Evolutionary conservation across 1,284 basidiomycete species (phyloP), one percentile per base, ranked within the genome.

Genomic region (Wolfiporia cocos): DNA sequence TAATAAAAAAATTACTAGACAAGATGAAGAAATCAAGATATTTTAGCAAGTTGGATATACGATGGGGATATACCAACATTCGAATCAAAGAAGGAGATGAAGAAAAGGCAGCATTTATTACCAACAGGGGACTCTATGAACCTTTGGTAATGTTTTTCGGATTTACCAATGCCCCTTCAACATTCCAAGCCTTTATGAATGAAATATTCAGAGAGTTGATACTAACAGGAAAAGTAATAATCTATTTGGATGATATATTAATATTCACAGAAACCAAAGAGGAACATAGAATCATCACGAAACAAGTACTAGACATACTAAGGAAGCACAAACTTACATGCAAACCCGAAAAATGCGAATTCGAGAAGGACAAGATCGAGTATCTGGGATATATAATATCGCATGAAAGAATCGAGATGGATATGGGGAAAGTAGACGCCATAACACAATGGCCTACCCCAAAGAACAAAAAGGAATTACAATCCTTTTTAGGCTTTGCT

Each of bases 311-410:
- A 0, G 19, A 58, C 15, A 34, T 50, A 2, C 54, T 73, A 1
- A 30, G 51, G 0, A 39, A 61, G 7, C 35, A 61, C 4, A 26
- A 54, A 0, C 56, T 71, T 0, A 56, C 43, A 20, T 37, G 58
- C 1, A 66, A 69, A 37, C 35, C 53, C 0, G 49, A 59, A 15
- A 71, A 71, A 39, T 71, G 67, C 30, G 37, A 53, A 0, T 73
- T 71, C 42, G 39, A 58, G 1, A 12, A 40, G 1, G 2, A 10
- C 0, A n/a, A 54, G 18, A 50, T 64, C 0, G 59, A 68, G 10
- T 75, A 65, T 47, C 51, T 76, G 0, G 69, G 72, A 0, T 51
- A 66, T 28, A 52, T 67, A 20, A 45, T 73, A 2, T 28, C 32
- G 0, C n/a, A 49, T 20, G 43, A 52, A 1, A 47, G 54, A 0